Conservation (phyloP, 2,329 filamentous ascomycete species). For the Nemania sp. region DNA sequence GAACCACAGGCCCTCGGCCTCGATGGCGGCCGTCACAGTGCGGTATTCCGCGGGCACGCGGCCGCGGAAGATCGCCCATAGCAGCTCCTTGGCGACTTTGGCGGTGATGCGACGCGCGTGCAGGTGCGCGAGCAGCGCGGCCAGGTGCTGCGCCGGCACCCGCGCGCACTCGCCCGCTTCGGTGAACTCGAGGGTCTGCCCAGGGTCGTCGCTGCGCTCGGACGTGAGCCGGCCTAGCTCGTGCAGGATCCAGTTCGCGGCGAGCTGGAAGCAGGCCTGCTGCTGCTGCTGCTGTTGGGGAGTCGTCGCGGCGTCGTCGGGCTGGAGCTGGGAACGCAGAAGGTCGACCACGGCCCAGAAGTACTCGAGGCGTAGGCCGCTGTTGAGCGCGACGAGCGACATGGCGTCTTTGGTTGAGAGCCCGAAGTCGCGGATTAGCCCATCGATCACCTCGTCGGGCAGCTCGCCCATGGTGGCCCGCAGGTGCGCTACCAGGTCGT, state of each 20-base stretch:
- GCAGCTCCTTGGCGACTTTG: slow-evolving; percentile 61
- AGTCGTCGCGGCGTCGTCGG: slow-evolving; percentile 29
- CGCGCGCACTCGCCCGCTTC: slow-evolving; percentile 51
- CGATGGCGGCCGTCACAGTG: slow-evolving; percentile 50
- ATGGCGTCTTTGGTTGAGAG: slow-evolving; percentile 82
- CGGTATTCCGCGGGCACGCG: slow-evolving; percentile 44
- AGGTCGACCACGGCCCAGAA: slow-evolving; percentile 68
- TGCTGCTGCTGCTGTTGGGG: slow-evolving; percentile 29
- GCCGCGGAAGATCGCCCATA: slow-evolving; percentile 55
- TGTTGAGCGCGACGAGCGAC: slow-evolving; percentile 75
- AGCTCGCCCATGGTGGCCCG: slow-evolving; percentile 65
- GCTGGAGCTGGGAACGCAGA: slow-evolving; percentile 35
- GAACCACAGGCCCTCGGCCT: slow-evolving; percentile 57
- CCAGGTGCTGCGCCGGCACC: slow-evolving; percentile 51
- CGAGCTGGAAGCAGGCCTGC: slow-evolving; percentile 48
- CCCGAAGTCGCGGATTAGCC: slow-evolving; percentile 64
- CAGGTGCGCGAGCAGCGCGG: slow-evolving; percentile 55
- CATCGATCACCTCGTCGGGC: slow-evolving; percentile 70
- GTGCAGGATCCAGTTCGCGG: slow-evolving; percentile 72
- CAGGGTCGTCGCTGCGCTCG: slow-evolving; percentile 44
- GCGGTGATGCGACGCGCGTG: slow-evolving; percentile 55
- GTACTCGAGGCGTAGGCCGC: slow-evolving; percentile 79
- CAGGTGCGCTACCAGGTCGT: slow-evolving; percentile 69
- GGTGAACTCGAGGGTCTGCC: slow-evolving; percentile 43
- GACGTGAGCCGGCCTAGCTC: slow-evolving; percentile 71